Percentiles rank a stretch among this genome's conserved stretches.
These are phyloP conservation scores for Osmanthus fragrans DNA, from an alignment of 257 asterid species.

Conservation along the genomic window DNA sequence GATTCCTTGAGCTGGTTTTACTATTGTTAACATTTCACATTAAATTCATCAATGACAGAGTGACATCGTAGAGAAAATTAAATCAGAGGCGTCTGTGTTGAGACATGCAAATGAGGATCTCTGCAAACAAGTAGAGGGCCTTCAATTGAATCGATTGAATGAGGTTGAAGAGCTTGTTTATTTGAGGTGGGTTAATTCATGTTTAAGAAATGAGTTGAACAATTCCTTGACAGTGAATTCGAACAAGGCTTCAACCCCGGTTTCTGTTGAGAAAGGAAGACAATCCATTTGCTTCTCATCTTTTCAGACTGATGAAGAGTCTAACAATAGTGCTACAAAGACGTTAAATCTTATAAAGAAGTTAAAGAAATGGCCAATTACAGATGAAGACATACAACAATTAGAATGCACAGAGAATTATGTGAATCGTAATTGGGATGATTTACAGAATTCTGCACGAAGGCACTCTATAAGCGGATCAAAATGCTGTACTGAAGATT, in stretches of 20 bases:
- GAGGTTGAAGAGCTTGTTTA: constrained; percentile 95
- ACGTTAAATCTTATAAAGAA: constrained; percentile 61
- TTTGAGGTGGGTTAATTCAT: constrained; percentile 87
- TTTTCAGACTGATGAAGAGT: constrained; percentile 52
- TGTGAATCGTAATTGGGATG: constrained; percentile 43
- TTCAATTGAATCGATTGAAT: constrained; percentile 80
- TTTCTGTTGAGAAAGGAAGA: constrained; percentile 43
- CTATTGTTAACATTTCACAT: constrained; percentile 6
- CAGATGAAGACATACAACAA: constrained; percentile 65
- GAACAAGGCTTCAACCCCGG: constrained; percentile 48
- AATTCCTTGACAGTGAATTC: constrained; percentile 39
- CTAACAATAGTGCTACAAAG: constrained; percentile 43
- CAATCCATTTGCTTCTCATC: constrained; percentile 61
- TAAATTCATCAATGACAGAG: constrained; percentile 38
- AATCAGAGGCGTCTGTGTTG: constrained; percentile 77
- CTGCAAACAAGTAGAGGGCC: constrained; percentile 93
- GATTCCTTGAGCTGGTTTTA: constrained; percentile 5
- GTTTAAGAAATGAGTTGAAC: constrained; percentile 73
- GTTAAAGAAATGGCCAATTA: constrained; percentile 80
- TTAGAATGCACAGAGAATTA: constrained; percentile 36
- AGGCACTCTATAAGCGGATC: constrained; percentile 89
- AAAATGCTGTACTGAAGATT: constrained; percentile 52
- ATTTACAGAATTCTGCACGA: constrained; percentile 43
- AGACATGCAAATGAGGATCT: constrained; percentile 77
- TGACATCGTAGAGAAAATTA: constrained; percentile 59